Evolutionary conservation across 345 rosid genomes (phyloP).

Genomic region (Hypericum perforatum): DNA sequence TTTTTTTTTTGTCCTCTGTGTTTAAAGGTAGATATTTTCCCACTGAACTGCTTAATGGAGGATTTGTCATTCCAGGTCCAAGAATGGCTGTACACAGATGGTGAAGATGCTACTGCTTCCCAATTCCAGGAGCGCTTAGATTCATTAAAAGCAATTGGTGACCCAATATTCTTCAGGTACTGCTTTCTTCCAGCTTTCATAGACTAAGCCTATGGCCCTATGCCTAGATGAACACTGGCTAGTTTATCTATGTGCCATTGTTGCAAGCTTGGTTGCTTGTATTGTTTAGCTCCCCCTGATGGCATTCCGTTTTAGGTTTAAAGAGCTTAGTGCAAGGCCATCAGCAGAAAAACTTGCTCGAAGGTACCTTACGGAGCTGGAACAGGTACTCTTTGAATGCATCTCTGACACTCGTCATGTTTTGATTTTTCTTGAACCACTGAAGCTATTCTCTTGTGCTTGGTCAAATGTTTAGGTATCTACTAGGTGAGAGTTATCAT

Average conservation of each 20-base stretch:
- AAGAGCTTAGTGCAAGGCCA: slow-evolving; percentile 81
- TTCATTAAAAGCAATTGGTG: slow-evolving; percentile 59
- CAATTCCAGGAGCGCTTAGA: slow-evolving; percentile 65
- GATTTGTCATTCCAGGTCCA: slow-evolving; percentile 52
- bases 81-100: slow-evolving; percentile 97
- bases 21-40: background rate
- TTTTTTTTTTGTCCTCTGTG: background rate
- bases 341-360: slow-evolving; percentile 50
- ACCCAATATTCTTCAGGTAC: slow-evolving; percentile 75
- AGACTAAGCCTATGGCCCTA: too few relatives aligned
- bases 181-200: slow-evolving; percentile 2
- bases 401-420: background rate
- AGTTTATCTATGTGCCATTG: background rate
- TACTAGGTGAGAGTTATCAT: background rate
- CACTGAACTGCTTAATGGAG: slow-evolving; percentile 7
- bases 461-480: too few relatives aligned
- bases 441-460: too few relatives aligned
- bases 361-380: slow-evolving; percentile 46
- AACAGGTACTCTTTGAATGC: slow-evolving; percentile 43
- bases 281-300: background rate
- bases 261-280: background rate
- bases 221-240: background rate
- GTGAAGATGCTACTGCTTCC: slow-evolving; percentile 78
- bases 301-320: slow-evolving; percentile 36
- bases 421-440: background rate